Evolutionary conservation across 192 early-diverging fungal species (phyloP), one percentile per base, ranked within the genome.

Genomic region (Coemansia sp.): DNA sequence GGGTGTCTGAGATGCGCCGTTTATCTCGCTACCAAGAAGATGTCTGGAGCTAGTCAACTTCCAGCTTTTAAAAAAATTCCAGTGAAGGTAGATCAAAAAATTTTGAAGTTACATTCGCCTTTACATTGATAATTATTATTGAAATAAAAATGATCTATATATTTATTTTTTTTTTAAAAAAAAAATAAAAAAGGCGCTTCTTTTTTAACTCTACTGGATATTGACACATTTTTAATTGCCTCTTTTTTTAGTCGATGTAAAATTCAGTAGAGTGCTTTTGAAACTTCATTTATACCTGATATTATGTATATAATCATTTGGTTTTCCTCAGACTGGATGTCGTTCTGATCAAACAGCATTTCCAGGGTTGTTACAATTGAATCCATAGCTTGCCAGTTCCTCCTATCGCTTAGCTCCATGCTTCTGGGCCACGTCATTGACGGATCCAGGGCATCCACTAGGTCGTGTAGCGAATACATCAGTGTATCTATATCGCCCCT

Each of bases 1-100:
- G 90, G 88, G 83, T 97, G 34, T 94, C 95, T 62, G 88, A 94
- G 63, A 82, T 99, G 73, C 88, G 91, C 61, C 84, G 73, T 31
- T 69, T 85, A 59, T 90, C 90, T 25, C 89, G 92, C 32, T 99
- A 96, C 71, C 91, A 92, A 66, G 97, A 97, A 72, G 97, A 97
- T 84, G 93, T 97, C 16, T 97, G 96, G 96, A 84, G 85, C 61
- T 90, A 87, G 71, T 76, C 66, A 7, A 56, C n/a, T n/a, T n/a
- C n/a, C n/a, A n/a, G n/a, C n/a, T n/a, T n/a, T n/a, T n/a, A n/a
- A n/a, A n/a, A n/a, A n/a, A n/a, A n/a, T n/a, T n/a, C n/a, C n/a
- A n/a, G n/a, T n/a, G n/a, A n/a, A n/a, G n/a, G n/a, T n/a, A n/a
- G n/a, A n/a, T n/a, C n/a, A 38, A 38, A 10, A 7, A 38, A 34